Evolutionary conservation across 2,329 filamentous ascomycete genomes (phyloP), one percentile per base, ranked within the genome.

Genomic region (Leptographium wingfieldii): DNA sequence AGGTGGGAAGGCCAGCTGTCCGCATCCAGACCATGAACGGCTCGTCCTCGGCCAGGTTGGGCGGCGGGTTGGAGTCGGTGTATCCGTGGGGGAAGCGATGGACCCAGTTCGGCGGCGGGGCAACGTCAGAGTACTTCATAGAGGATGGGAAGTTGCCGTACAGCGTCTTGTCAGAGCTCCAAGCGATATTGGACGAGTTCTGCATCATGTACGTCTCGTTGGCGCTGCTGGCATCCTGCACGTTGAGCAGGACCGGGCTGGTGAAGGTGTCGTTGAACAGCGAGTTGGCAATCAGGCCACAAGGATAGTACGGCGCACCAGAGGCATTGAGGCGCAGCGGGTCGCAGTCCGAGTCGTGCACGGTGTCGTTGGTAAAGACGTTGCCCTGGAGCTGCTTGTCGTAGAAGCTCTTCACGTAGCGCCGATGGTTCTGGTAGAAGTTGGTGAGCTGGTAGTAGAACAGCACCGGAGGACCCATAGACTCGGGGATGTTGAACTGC

Each of bases 11-110:
- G 61, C 92, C 94, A 29, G 94, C 94, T 1, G 95, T 95, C 67
- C 94, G 85, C 94, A 99, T 99, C 94, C 94, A 99, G 27, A 97
- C 92, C 74, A 96, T 92, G 72, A 99, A 95, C 52, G 85, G 84
- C 71, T 96, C 88, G 74, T 90, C 86, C 0, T 83, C 74, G 63
- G 86, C 80, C 22, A 97, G 72, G 66, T 94, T 74, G 0, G 91
- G 90, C 27, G 90, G 84, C 2, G 81, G 82, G 57, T 80, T 79
- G 0, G 81, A 74, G 0, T 76, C 71, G 3, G 81, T 85, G 69
- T 96, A 96, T 63, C 81, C 82, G 46, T 86, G 70, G 7, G 85
- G 86, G 66, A 87, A 96, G 61, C 83, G 80, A 14, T 79, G 68
- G 22, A 74, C 70, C 94, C 94, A 99, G 72, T 96, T 95, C 4